Evolutionary conservation across 768 basidiomycete species (phyloP), one percentile per base, ranked within the genome.

Genomic region (Boletus edulis): DNA sequence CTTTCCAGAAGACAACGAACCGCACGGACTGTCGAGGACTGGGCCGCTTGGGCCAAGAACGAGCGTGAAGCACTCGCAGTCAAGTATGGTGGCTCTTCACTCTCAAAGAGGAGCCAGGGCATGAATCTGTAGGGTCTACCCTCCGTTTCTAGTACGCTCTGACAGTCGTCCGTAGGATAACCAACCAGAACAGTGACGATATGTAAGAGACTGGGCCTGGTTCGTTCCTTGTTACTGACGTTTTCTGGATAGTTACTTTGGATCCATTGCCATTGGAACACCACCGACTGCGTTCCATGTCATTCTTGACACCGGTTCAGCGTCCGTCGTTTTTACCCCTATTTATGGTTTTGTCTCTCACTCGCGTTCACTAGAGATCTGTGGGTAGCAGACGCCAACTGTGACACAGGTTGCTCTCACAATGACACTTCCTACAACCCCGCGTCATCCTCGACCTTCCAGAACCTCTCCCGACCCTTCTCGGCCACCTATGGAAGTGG

Each of bases 261-360:
- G 90, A 14, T 82, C 87, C 0, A 62, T 95, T 46, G 85, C 86
- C 0, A 77, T 94, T 22, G 95, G 95, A 10, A 93, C 91, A 0
- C 95, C 94, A 4, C 79, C 91, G 0, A 78, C 81, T 22, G 77
- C 88, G 6, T 95, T 85, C 72, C 78, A 92, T 61, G 84, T 97
- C 58, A 89, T 94, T 34, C 79, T 98, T 20, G 96, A 98, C 71
- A 96, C 96, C 0, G 94, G 94, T 12, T 93, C 88, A 3, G 76
- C 89, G 85, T 86, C 24, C 58, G 61, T 55, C 37, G n/a, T 27
- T 18, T 38, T 43, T 31, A 46, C 31, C 46, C 47, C 37, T 50
- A 31, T 43, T 15, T 27, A 27, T n/a, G 42, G 27, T 43, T 14
- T 55, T 45, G 14, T 38, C 52, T 47, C 45, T 53, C 18, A 11